Base-by-base conservation (phyloP, 2,329 filamentous ascomycete species). In the Cyphellophora attinorum region DNA sequence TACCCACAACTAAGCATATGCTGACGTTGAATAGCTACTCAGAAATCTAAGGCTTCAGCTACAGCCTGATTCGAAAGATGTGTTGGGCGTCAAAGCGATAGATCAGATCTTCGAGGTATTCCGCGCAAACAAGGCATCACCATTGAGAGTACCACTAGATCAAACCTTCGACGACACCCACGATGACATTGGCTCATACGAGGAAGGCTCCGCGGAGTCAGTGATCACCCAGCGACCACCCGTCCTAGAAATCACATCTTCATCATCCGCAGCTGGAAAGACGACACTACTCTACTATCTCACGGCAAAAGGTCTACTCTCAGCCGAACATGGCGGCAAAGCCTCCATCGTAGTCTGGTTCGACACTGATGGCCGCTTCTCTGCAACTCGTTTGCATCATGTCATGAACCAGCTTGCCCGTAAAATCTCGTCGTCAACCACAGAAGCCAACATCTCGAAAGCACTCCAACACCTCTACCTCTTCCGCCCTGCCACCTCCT, bases 281-380 rank as follows among this genome's bases (percentile, higher is more conserved):
- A 72, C 74, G 1, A 67, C 72, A 21, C 50, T 80, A 0, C 56
- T 79, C 21, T 75, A 78, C 54, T 64, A 71, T 39, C 53, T 79
- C 27, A 62, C 62, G 17, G 63, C 67, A 2, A 48, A 62, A 6
- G 63, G 68, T 19, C 57, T 75, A 6, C 58, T 79, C 1, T 72
- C 74, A 1, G 34, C 45, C 8, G 39, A 45, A 4, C 43, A 51
- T 34, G 51, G 55, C 16, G 72, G 74, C 12, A 62, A 63, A 32
- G 56, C 59, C 18, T 58, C 64, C 6, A 58, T 71, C 5, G 63
- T 74, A 8, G 56, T 77, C 5, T 61, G 75, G 44, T 53, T 78
- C 29, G 74, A 79, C 50, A 63, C 66, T 1, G 67, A 77, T 38
- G 58, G 59, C 39, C 63, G 65, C 16, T 75, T 79, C 52, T 65